Percentiles rank a stretch among this genome's conserved stretches.
Conservation (phyloP, 1,139 yeast species). For the Yamadazyma trypodendri region DNA sequence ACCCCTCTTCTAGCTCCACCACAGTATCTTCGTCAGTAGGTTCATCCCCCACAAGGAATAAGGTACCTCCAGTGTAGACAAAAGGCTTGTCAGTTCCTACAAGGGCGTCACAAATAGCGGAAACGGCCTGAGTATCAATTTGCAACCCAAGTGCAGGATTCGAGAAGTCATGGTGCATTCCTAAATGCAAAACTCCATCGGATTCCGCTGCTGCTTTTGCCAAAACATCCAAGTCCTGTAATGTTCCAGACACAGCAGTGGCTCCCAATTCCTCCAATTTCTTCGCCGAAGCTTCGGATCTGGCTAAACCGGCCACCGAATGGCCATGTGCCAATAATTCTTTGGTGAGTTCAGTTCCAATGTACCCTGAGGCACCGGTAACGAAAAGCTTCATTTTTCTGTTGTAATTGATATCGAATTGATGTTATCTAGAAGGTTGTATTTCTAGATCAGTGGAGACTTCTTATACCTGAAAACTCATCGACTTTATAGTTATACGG, state of each 20-base stretch:
- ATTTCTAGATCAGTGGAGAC: too few relatives aligned
- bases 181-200: constrained; percentile 35
- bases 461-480: too few relatives aligned
- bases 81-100: constrained; percentile 22
- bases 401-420: neutral
- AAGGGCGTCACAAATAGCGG: constrained; percentile 21
- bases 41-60: constrained; percentile 1
- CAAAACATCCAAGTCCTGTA: constrained; percentile 22
- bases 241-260: constrained; percentile 20
- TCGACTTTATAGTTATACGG: too few relatives aligned
- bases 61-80: constrained; percentile 16
- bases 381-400: constrained; percentile 26
- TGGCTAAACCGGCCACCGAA: constrained; percentile 35
- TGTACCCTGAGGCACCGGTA: constrained; percentile 42
- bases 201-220: constrained; percentile 20
- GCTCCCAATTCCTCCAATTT: constrained; percentile 21
- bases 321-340: constrained; percentile 26
- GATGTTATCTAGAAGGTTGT: too few relatives aligned
- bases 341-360: constrained; percentile 31
- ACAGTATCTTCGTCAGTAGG: too few relatives aligned
- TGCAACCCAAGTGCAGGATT: constrained; percentile 10
- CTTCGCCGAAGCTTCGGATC: constrained; percentile 33
- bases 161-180: constrained; percentile 24
- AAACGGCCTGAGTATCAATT: constrained; percentile 19
- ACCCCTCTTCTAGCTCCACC: constrained; percentile 1